Conservation (phyloP, 2,329 filamentous ascomycete genomes). For the Lachnellula hyalina region DNA sequence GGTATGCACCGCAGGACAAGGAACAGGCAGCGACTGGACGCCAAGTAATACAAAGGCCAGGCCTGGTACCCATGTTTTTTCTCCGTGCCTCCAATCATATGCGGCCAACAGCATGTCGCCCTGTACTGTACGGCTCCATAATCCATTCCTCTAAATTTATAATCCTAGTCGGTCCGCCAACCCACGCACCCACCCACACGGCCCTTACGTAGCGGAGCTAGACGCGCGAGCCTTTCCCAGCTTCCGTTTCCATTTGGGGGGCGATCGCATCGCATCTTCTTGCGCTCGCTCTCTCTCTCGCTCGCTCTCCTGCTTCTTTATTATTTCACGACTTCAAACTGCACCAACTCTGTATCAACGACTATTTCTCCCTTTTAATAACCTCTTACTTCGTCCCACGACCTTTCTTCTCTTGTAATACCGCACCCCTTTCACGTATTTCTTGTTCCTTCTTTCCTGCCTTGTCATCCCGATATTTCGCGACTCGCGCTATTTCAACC, state of each 20-base stretch:
- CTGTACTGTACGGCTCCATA: too few relatives aligned
- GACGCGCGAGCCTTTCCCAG: background rate
- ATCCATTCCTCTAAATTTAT: too few relatives aligned
- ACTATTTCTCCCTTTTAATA: slow-evolving; percentile 3
- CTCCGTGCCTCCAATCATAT: too few relatives aligned
- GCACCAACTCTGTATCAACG: background rate
- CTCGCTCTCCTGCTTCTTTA: background rate
- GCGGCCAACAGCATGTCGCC: too few relatives aligned
- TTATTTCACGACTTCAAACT: background rate
- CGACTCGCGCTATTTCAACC: background rate
- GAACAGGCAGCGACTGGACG: too few relatives aligned
- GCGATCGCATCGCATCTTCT: background rate
- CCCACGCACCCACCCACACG: background rate
- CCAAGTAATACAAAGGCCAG: too few relatives aligned
- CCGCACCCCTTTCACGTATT: slow-evolving; percentile 20
- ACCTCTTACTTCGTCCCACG: slow-evolving; percentile 1
- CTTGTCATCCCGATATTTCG: slow-evolving; percentile 9
- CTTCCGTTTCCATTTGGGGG: background rate
- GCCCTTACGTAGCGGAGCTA: background rate
- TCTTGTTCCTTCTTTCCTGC: background rate
- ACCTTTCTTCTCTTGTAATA: slow-evolving; percentile 9
- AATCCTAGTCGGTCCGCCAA: too few relatives aligned
- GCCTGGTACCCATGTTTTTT: too few relatives aligned
- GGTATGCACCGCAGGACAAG: too few relatives aligned
- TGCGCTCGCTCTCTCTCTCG: background rate